Conservation (phyloP, 345 rosid genomes). For the Populus euphratica region DNA sequence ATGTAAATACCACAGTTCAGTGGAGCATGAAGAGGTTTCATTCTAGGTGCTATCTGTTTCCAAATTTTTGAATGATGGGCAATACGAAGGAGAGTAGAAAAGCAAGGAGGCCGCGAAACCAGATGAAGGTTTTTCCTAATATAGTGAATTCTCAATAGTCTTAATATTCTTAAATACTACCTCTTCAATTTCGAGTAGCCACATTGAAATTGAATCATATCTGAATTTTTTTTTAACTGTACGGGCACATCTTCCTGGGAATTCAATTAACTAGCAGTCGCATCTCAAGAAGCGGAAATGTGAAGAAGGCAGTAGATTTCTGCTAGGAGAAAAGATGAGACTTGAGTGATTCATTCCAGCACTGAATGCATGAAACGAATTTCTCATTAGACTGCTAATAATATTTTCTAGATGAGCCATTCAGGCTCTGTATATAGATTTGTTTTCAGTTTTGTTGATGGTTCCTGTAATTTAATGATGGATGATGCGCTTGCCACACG, state of each 20-base stretch:
- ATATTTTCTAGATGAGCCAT: not conserved
- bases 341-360: not conserved
- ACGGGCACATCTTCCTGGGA: not conserved
- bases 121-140: not conserved
- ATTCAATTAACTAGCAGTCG: not conserved
- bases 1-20: slow-evolving; percentile 21
- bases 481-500: too few relatives aligned
- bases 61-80: slow-evolving; percentile 6
- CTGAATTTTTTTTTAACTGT: not conserved
- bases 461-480: too few relatives aligned
- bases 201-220: not conserved
- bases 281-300: not conserved
- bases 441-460: not conserved
- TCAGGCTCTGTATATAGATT: not conserved
- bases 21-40: slow-evolving; percentile 17
- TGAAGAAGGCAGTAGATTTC: too few relatives aligned
- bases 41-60: not conserved
- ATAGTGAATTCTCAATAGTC: slow-evolving; percentile 1
- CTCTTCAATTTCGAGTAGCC: not conserved
- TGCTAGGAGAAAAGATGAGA: too few relatives aligned
- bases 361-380: not conserved
- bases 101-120: slow-evolving; percentile 10
- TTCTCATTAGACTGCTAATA: not conserved
- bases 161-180: not conserved
- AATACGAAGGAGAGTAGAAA: slow-evolving; percentile 3